Conservation (phyloP, 345 rosid genomes). For the Streptanthus diversifolius region DNA sequence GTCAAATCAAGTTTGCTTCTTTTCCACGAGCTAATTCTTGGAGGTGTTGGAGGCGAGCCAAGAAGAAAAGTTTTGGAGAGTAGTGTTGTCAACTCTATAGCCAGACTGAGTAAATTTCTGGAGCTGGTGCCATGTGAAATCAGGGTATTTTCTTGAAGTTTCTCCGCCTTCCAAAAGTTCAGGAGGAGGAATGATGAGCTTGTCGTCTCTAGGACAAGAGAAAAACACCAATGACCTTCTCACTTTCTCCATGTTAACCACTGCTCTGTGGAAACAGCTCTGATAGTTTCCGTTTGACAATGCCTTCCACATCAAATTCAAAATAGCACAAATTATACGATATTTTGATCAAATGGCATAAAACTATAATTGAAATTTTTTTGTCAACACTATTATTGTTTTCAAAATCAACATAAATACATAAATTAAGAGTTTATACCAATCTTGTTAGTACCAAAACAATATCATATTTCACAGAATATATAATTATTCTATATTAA, state of each 20-base stretch:
- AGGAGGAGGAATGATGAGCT: constrained; percentile 38
- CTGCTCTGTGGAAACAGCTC: constrained; percentile 50
- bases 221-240: constrained; percentile 47
- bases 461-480: neutral
- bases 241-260: constrained; percentile 38
- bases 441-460: neutral
- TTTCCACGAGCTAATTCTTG: neutral
- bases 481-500: neutral
- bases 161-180: constrained; percentile 24
- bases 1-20: too few species aligned
- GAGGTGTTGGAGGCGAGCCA: constrained; percentile 25
- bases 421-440: neutral
- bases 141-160: constrained; percentile 37
- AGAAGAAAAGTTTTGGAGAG: constrained; percentile 36
- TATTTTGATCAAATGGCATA: neutral
- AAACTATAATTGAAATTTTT: neutral
- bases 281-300: constrained; percentile 45
- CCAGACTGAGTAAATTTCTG: constrained; percentile 39
- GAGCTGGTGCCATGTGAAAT: constrained; percentile 45
- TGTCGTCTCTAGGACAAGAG: constrained; percentile 45
- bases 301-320: constrained; percentile 38
- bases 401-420: neutral
- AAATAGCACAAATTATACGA: neutral
- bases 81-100: constrained; percentile 36
- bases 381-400: too few species aligned